Base-by-base conservation (phyloP, 2,329 filamentous ascomycete genomes). In the Colletotrichum tabaci region DNA sequence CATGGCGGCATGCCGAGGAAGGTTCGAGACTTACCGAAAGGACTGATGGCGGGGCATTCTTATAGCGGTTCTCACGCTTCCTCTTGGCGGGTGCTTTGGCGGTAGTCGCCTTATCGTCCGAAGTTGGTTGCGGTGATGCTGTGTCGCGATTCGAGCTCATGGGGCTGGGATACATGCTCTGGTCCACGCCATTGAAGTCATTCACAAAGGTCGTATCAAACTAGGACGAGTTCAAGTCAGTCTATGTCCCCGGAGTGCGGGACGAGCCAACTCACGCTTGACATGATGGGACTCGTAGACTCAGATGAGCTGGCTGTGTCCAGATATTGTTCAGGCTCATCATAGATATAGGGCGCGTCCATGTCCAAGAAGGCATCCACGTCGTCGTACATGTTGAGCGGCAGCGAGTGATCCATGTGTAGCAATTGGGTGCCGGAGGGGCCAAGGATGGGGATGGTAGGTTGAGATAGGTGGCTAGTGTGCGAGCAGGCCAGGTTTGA, bases 41-140 rank as follows among this genome's bases (percentile, higher is more conserved):
- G 15, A 87, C 86, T 6, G 84, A 84, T 0, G 85, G 84, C 1
- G 86, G 84, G 1, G 86, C 86, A 66, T 88, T 87, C 76, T 87
- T 87, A 74, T 88, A 88, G 60, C 86, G 81, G 77, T 87, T 87
- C 74, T 87, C 85, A 1, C 86, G 82, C 76, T 86, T 87, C 66
- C 85, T 80, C 77, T 87, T 87, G 46, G 83, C 77, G 4, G 82
- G 79, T 1, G 81, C 77, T 74, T 86, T 86, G 18, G 76, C 46
- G 8, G 47, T 60, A 15, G 58, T 58, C 15, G 53, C n/a, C 46
- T 66, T 62, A 6, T 71, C 67, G 4, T 70, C 70, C 23, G 70
- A 62, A 12, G 38, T 52, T 6, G 74, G 69, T 35, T 73, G 72
- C 47, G 72, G 73, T 53, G 72, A 74, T 7, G 63, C 73, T 40